Evolutionary conservation across 2,329 filamentous ascomycete species (phyloP), one percentile per base, ranked within the genome.

Genomic region (Aspergillus versicolor): DNA sequence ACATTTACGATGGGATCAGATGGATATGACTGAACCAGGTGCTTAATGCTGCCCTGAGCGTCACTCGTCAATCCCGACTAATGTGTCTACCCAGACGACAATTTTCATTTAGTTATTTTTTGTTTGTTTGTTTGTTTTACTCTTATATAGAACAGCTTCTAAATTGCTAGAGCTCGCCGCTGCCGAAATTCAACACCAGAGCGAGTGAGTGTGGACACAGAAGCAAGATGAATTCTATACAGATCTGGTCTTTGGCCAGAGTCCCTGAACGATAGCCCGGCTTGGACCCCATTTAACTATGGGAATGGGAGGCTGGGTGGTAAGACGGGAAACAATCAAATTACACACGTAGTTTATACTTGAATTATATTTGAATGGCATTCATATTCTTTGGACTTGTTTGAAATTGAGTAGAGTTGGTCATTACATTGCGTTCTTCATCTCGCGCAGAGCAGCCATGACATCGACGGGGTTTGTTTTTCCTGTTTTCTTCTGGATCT

Each of bases 361-460:
- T 34, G n/a, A 11, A n/a, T 30, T 30, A 30, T 30, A 30, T 30
- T 30, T 30, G 27, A 27, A 7, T 45, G 32, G 45, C 37, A 24
- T 24, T 21, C 30, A 19, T 34, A 7, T 37, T 15, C 8, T 30
- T 30, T 12, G 27, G 9, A 11, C 27, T 37, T 37, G 34, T n/a
- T 15, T n/a, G 2, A 37, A 37, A 4, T n/a, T 37, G 34, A 13
- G 12, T 37, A 15, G 13, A 37, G 13, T 37, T 37, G 15, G 34
- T n/a, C 15, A 37, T 60, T 68, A 78, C 73, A 76, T 76, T 3
- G 68, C 65, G 62, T 81, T 81, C 86, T 97, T 99, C 88, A 96
- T 88, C 75, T 95, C 90, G 54, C 94, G 83, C 67, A 97, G 78
- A 67, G 88, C 88, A 32, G 82, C 83, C 90, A 99, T 96, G 15